Evolutionary conservation across 805 yeast genomes (phyloP), one percentile per base, ranked within the genome.

Genomic region (Ogataea corticis): DNA sequence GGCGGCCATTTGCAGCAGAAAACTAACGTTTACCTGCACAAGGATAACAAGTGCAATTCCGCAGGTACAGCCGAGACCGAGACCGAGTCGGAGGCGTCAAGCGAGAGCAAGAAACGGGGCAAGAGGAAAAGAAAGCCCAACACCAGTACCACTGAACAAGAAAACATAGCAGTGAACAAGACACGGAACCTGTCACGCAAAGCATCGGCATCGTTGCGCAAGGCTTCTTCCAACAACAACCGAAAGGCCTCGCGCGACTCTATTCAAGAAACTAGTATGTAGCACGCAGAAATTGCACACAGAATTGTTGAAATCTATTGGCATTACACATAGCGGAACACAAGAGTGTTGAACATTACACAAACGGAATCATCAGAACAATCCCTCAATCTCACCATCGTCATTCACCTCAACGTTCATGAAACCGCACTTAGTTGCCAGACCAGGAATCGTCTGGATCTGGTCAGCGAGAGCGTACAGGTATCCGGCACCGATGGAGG

Each of bases 401-500:
- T 88, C 86, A 65, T 86, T 82, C 44, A 92, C 94, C 68, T 92
- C 99, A 48, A 92, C 97, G 62, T 91, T 87, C 96, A 92, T 88
- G 74, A 87, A 92, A 19, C 98, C 98, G 57, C 95, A 86, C 65
- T 87, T 91, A 9, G 98, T 92, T 45, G 97, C 95, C 62, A 92
- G 74, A 49, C 99, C 99, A 21, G 99, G 99, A 58, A 92, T 91
- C 21, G 99, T 92, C 84, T 86, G 90, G 60, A 92, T 92, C 69
- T 92, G 96, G 45, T 96, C 97, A 14, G 97, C 97, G 58, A 92
- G 76, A 1, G 98, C 98, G 63, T 92, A 94, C 63, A 92, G 76
- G 70, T 92, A 92, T 9, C 97, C 97, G 38, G 97, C 98, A 68
- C 99, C 99, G 45, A 88, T 87, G 30, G 96, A 85, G 33, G 92